phyloP scores from a whole-genome alignment of 225 moss, liverwort and hornwort genomes.

The Ulota crispa region DNA sequence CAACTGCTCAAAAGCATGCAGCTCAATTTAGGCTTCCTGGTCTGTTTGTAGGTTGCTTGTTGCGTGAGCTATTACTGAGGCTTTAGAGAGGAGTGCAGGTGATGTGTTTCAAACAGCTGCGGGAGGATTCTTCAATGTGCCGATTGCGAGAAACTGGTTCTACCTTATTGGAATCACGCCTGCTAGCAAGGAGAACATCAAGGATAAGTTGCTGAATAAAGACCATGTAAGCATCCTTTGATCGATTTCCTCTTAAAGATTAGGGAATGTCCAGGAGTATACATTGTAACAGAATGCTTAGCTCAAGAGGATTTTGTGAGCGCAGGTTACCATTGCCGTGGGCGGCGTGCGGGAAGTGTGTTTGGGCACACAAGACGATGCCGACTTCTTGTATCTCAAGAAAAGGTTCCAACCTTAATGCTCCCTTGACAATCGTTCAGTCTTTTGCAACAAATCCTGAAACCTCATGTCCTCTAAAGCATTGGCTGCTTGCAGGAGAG shows the following conservation, averaged over 20 bases:
- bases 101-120: slow-evolving; percentile 86
- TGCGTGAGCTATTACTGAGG: background rate
- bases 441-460: background rate
- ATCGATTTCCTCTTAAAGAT: background rate
- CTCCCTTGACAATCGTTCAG: background rate
- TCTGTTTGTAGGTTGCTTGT: background rate
- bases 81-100: slow-evolving; percentile 43
- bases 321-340: slow-evolving; percentile 81
- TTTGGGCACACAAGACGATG: slow-evolving; percentile 70
- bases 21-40: no score
- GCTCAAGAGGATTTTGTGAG: background rate
- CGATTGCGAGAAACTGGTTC: slow-evolving; percentile 65
- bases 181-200: slow-evolving; percentile 54
- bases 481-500: slow-evolving; percentile 51
- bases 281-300: background rate
- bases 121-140: slow-evolving; percentile 60
- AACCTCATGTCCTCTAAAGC: background rate
- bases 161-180: slow-evolving; percentile 73
- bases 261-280: background rate
- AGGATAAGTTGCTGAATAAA: slow-evolving; percentile 62
- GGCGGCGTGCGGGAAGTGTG: slow-evolving; percentile 89
- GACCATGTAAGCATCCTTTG: slow-evolving; percentile 59
- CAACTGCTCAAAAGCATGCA: no score
- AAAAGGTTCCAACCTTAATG: slow-evolving; percentile 29
- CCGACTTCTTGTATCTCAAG: slow-evolving; percentile 52